Conservation (phyloP, 2,329 filamentous ascomycete genomes). For the Neurospora sp. region DNA sequence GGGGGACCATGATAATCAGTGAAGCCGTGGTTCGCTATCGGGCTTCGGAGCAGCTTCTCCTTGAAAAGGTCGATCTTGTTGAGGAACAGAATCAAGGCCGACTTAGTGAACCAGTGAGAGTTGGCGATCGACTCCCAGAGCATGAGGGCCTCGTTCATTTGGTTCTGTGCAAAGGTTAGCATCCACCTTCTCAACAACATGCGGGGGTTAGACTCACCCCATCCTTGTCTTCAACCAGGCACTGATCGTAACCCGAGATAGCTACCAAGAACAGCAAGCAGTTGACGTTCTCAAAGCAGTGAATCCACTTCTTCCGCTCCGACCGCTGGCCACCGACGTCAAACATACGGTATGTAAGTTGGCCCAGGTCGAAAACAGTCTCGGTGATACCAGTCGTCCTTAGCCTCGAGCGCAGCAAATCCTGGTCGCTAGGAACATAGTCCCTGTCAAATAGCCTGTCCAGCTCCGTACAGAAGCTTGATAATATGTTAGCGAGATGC, state of each 20-base stretch:
- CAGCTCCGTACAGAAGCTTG: constrained; percentile 72
- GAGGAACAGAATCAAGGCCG: constrained; percentile 72
- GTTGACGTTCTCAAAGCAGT: constrained; percentile 91
- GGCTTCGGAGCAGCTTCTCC: constrained; percentile 60
- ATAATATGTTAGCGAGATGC: constrained; percentile 6
- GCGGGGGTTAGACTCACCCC: constrained; percentile 50
- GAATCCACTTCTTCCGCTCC: constrained; percentile 95
- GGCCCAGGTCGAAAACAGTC: constrained; percentile 83
- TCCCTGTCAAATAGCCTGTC: constrained; percentile 65
- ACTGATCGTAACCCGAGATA: constrained; percentile 94
- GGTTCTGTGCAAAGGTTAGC: constrained; percentile 48
- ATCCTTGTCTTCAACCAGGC: constrained; percentile 90
- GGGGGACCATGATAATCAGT: constrained; percentile 67
- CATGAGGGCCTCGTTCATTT: constrained; percentile 87
- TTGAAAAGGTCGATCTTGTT: constrained; percentile 85
- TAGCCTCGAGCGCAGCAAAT: constrained; percentile 81
- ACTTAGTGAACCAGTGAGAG: constrained; percentile 77
- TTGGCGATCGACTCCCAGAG: constrained; percentile 79
- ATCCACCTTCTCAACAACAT: not conserved
- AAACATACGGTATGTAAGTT: constrained; percentile 94
- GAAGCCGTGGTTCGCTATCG: constrained; percentile 64
- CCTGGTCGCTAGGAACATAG: constrained; percentile 87
- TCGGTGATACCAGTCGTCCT: constrained; percentile 94
- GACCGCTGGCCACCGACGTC: constrained; percentile 88
- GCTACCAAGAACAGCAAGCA: constrained; percentile 88